phyloP scores from a whole-genome alignment of 1,139 yeast species.

The Candida sanyaensis region DNA sequence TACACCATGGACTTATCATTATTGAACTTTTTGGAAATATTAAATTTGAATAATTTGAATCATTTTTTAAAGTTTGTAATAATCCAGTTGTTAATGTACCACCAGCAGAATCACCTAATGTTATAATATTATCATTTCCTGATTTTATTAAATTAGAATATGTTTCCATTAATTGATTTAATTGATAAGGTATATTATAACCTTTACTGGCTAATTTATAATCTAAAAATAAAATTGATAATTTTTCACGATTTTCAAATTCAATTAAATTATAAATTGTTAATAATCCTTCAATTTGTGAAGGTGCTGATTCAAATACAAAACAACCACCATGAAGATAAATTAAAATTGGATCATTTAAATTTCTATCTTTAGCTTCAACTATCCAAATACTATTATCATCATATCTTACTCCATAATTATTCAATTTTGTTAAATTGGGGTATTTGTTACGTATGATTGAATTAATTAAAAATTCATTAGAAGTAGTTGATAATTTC shows the following conservation, averaged over 20 bases:
- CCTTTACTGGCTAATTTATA: slow-evolving; percentile 39
- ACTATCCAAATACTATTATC: slow-evolving; percentile 40
- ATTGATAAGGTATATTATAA: slow-evolving; percentile 35
- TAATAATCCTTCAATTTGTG: slow-evolving; percentile 33
- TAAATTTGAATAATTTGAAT: slow-evolving; percentile 8
- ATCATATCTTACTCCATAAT: slow-evolving; percentile 37
- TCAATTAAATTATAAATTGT: slow-evolving; percentile 33
- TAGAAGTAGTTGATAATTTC: slow-evolving; percentile 3
- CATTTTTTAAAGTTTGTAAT: slow-evolving; percentile 27
- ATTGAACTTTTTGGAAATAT: slow-evolving; percentile 34
- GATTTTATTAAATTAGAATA: slow-evolving; percentile 26
- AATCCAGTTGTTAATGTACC: slow-evolving; percentile 36
- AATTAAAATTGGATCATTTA: slow-evolving; percentile 37
- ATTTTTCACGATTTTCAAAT: slow-evolving; percentile 22
- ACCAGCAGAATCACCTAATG: slow-evolving; percentile 48
- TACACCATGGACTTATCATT: slow-evolving; percentile 45
- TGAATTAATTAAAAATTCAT: slow-evolving; percentile 9
- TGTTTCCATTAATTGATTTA: slow-evolving; percentile 32
- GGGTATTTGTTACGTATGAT: slow-evolving; percentile 8
- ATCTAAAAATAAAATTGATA: slow-evolving; percentile 39
- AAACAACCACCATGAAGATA: slow-evolving; percentile 49
- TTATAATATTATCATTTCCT: slow-evolving; percentile 31
- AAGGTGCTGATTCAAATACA: slow-evolving; percentile 33
- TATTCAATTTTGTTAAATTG: slow-evolving; percentile 19
- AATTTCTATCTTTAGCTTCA: slow-evolving; percentile 25